Percentiles rank a stretch among this genome's conserved stretches.
Evolutionary conservation across 1,139 yeast genomes (phyloP).

Genomic region (Yamadazyma trypodendri): DNA sequence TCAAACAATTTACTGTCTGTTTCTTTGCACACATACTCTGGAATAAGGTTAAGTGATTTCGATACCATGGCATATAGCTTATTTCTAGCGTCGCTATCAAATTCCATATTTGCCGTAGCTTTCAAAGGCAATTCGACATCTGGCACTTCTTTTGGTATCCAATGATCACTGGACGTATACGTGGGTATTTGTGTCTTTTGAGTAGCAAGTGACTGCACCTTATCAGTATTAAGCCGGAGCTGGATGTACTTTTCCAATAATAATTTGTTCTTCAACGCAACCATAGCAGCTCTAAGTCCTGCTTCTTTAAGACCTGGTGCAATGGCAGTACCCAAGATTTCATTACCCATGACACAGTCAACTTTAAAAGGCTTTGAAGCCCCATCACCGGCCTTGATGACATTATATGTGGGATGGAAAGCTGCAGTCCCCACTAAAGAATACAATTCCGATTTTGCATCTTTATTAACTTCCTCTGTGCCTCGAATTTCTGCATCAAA

Average conservation of each 20-base stretch:
- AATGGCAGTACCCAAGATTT: slow-evolving; percentile 55
- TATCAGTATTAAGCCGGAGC: slow-evolving; percentile 61
- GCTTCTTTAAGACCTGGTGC: slow-evolving; percentile 67
- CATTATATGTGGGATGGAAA: slow-evolving; percentile 63
- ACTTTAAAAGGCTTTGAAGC: slow-evolving; percentile 54
- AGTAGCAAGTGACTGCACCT: slow-evolving; percentile 31
- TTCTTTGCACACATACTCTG: slow-evolving; percentile 39
- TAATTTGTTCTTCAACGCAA: slow-evolving; percentile 58
- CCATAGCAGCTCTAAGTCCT: slow-evolving; percentile 69
- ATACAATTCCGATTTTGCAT: slow-evolving; percentile 78
- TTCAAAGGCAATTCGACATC: slow-evolving; percentile 25
- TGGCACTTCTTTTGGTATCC: background rate
- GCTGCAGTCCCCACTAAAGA: slow-evolving; percentile 77
- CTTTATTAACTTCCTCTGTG: slow-evolving; percentile 44
- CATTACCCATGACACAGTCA: slow-evolving; percentile 62
- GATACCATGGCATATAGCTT: slow-evolving; percentile 45
- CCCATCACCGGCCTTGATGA: slow-evolving; percentile 54
- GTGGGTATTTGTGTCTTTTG: slow-evolving; percentile 2
- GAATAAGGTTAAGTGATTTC: slow-evolving; percentile 36
- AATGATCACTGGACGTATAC: background rate
- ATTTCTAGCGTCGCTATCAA: slow-evolving; percentile 39
- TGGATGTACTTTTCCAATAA: slow-evolving; percentile 64
- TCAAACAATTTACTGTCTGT: slow-evolving; percentile 28
- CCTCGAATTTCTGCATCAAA: slow-evolving; percentile 28
- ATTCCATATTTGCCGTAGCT: slow-evolving; percentile 22